phyloP scores from a whole-genome alignment of 805 yeast genomes.

The Zygosaccharomyces rouxii region DNA sequence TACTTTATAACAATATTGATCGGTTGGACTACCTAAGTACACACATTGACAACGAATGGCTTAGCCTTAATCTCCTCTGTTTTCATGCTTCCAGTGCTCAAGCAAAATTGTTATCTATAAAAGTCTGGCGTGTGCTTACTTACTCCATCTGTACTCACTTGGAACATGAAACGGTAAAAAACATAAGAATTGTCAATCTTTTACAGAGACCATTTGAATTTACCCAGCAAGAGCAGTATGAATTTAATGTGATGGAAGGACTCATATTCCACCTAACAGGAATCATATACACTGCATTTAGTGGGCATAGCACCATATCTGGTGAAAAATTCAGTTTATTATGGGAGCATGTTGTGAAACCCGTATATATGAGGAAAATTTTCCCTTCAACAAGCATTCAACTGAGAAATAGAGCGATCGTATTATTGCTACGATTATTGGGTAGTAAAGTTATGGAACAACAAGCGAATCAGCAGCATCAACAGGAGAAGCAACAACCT shows the following conservation, averaged over 20 bases:
- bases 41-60: conserved; percentile 18
- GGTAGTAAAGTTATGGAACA: conserved; percentile 1
- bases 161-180: conserved; percentile 1
- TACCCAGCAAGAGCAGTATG: conserved; percentile 1
- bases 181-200: conserved; percentile 5
- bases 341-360: conserved; percentile 18
- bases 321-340: conserved; percentile 8
- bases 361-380: conserved; percentile 13
- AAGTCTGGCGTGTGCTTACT: conserved; percentile 29
- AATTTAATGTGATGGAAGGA: conserved; percentile 14
- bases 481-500: neutral
- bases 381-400: conserved; percentile 7
- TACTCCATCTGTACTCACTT: conserved; percentile 18
- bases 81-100: conserved; percentile 12
- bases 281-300: conserved; percentile 15
- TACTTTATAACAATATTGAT: conserved; percentile 20
- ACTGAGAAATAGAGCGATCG: conserved; percentile 7
- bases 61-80: conserved; percentile 18
- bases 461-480: neutral
- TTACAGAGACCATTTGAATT: conserved; percentile 19
- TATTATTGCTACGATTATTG: conserved; percentile 6
- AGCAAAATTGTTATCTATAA: conserved; percentile 20
- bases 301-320: conserved; percentile 3
- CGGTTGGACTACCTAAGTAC: conserved; percentile 9
- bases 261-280: conserved; percentile 20